A percentile compares a stretch with the other conserved stretches of the same genome.
phyloP scores from a whole-genome alignment of 2,329 filamentous ascomycete genomes.

The Neospermospora avenae region DNA sequence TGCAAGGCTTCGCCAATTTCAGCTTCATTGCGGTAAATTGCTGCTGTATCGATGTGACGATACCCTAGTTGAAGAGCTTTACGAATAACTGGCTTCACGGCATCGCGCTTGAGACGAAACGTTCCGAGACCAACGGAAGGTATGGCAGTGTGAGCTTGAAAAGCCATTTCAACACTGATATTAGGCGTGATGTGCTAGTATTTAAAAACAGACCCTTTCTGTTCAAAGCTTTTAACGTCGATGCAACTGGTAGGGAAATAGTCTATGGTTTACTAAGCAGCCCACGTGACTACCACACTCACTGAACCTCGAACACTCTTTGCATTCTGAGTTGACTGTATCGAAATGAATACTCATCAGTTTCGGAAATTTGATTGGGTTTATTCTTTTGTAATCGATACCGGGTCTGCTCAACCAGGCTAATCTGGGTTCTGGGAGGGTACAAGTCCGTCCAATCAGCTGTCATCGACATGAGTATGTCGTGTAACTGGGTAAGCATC shows the following conservation, averaged over 20 bases:
- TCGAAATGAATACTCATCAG: no score
- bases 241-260: background rate
- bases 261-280: background rate
- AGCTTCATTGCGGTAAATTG: slow-evolving; percentile 73
- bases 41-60: slow-evolving; percentile 68
- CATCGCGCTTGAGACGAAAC: slow-evolving; percentile 67
- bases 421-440: no score
- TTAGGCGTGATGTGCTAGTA: background rate
- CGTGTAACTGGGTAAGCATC: background rate
- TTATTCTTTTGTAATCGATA: no score
- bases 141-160: slow-evolving; percentile 42
- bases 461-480: background rate
- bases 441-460: background rate
- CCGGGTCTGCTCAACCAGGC: no score
- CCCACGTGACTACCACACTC: background rate
- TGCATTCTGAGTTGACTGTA: no score
- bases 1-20: slow-evolving; percentile 65
- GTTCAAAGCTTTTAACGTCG: background rate
- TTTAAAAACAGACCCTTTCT: background rate
- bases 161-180: background rate
- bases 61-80: slow-evolving; percentile 66
- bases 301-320: no score
- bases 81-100: slow-evolving; percentile 69
- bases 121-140: slow-evolving; percentile 74
- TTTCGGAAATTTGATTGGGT: no score